phyloP scores from a whole-genome alignment of 768 basidiomycete genomes.

The Tulasnella sp. region DNA sequence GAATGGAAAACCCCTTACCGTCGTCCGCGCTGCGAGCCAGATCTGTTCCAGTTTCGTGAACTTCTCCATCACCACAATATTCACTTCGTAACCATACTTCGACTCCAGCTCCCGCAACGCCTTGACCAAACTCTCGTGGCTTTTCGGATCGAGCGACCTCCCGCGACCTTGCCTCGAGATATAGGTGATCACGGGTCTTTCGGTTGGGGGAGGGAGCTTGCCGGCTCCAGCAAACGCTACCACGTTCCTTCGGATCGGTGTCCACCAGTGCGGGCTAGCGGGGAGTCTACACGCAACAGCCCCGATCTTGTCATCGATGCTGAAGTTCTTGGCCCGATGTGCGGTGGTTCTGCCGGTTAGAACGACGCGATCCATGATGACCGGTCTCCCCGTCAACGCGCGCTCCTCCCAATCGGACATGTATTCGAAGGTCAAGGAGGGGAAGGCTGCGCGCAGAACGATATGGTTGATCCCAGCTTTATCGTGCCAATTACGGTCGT shows the following conservation, averaged over 20 bases:
- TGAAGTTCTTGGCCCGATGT: constrained; percentile 20
- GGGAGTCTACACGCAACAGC: constrained; percentile 50
- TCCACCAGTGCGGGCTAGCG: constrained; percentile 78
- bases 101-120: constrained; percentile 25
- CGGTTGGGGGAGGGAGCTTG: not conserved
- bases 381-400: not conserved
- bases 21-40: constrained; percentile 28
- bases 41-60: constrained; percentile 30
- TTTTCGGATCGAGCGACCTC: constrained; percentile 26
- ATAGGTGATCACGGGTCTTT: constrained; percentile 31
- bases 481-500: constrained; percentile 27
- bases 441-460: constrained; percentile 57
- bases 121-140: constrained; percentile 28
- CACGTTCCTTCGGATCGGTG: constrained; percentile 30
- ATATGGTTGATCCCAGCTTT: constrained; percentile 46
- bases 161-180: constrained; percentile 31
- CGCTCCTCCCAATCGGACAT: constrained; percentile 58
- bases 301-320: not conserved
- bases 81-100: constrained; percentile 31
- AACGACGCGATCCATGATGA: constrained; percentile 48
- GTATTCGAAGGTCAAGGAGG: constrained; percentile 55
- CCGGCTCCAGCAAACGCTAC: not conserved
- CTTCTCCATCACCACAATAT: constrained; percentile 31
- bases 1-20: constrained; percentile 24
- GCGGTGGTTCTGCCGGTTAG: constrained; percentile 63